Percentiles rank a stretch among this genome's conserved stretches.
phyloP scores from a whole-genome alignment of 106 monocot species.

The Dendrobium chrysotoxum region DNA sequence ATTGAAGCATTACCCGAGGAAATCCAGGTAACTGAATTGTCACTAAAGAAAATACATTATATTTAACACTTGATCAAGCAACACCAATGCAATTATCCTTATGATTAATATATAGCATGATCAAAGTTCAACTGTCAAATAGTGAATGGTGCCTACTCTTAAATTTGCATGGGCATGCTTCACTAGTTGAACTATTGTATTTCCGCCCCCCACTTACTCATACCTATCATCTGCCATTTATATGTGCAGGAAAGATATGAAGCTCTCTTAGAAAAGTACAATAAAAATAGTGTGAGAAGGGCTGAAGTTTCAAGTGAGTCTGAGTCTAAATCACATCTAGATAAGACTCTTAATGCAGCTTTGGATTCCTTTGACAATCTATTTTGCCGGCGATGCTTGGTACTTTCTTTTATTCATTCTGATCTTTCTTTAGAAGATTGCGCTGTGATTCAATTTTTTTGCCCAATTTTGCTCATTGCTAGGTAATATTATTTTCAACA shows the following conservation, averaged over 20 bases:
- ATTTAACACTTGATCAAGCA: neutral
- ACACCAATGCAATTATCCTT: neutral
- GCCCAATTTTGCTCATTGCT: conserved; percentile 4
- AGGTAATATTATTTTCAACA: conserved; percentile 14
- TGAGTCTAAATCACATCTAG: conserved; percentile 28
- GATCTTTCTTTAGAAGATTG: neutral
- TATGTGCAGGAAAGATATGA: conserved; percentile 73
- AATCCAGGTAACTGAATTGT: conserved; percentile 44
- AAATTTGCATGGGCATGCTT: neutral
- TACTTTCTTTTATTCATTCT: conserved; percentile 18
- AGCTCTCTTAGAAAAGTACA: conserved; percentile 37
- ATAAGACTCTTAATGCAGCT: conserved; percentile 66
- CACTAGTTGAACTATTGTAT: neutral
- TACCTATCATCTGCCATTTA: neutral
- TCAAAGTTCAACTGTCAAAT: neutral
- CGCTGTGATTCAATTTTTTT: neutral
- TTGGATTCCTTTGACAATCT: conserved; percentile 98
- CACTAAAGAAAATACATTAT: neutral
- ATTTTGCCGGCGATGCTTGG: conserved; percentile 95
- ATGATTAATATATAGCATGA: neutral
- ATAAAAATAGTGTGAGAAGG: conserved; percentile 23
- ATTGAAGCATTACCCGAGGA: conserved; percentile 63
- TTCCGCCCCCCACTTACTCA: neutral
- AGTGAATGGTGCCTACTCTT: neutral
- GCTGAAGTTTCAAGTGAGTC: conserved; percentile 25